A percentile compares a stretch with the other conserved stretches of the same genome.
phyloP scores from a whole-genome alignment of 805 yeast species.

The Candida silvatica region DNA sequence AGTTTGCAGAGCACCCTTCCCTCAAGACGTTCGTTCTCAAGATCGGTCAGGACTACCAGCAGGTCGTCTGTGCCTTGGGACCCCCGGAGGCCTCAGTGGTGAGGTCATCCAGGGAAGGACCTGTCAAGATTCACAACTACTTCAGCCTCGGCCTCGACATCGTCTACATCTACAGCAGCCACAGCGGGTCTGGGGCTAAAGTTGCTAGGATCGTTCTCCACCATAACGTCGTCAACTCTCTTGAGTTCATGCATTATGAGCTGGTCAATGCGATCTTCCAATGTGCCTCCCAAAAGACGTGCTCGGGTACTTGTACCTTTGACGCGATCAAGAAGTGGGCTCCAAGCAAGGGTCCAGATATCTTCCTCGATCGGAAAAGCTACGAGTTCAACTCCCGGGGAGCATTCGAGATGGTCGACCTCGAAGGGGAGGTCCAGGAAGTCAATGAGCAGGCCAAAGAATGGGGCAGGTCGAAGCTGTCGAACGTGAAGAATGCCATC shows the following conservation, averaged over 20 bases:
- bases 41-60: conserved; percentile 38
- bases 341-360: conserved; percentile 17
- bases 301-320: background rate
- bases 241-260: conserved; percentile 47
- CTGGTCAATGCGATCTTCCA: background rate
- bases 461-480: conserved; percentile 27
- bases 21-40: background rate
- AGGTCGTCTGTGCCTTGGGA: conserved; percentile 37
- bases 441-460: conserved; percentile 16
- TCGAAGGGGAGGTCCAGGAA: conserved; percentile 20
- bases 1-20: background rate
- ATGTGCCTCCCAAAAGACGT: no score
- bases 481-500: conserved; percentile 16
- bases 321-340: background rate
- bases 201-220: conserved; percentile 42
- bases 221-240: conserved; percentile 41
- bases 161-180: conserved; percentile 31
- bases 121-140: conserved; percentile 54
- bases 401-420: conserved; percentile 21
- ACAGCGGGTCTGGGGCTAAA: no score
- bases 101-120: no score
- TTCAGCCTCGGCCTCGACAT: conserved; percentile 47
- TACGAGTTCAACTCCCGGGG: conserved; percentile 18
- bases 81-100: conserved; percentile 40
- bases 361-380: conserved; percentile 25